Percentiles rank a stretch among this genome's conserved stretches.
phyloP scores from a whole-genome alignment of 176 grass and related monocot genomes.

The Cenchrus americanus region DNA sequence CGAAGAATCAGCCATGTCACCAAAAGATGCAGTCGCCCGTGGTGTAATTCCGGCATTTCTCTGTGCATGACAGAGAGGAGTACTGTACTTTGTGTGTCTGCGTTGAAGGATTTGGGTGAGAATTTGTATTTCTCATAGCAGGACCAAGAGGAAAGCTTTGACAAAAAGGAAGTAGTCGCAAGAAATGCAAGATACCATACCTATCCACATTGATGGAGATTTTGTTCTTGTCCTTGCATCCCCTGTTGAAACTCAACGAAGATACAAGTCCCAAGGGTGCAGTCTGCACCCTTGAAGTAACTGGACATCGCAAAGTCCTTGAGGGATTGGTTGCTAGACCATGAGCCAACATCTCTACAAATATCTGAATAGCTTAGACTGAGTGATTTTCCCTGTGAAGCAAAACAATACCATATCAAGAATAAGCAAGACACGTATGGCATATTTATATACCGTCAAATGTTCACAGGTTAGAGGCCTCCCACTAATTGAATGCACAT shows the following conservation, averaged over 20 bases:
- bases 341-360: constrained; percentile 62
- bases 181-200: constrained; percentile 34
- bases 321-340: constrained; percentile 56
- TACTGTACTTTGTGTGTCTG: constrained; percentile 42
- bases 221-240: constrained; percentile 43
- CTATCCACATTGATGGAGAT: constrained; percentile 49
- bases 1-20: constrained; percentile 55
- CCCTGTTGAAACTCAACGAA: constrained; percentile 44
- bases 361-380: constrained; percentile 16
- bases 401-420: constrained; percentile 20
- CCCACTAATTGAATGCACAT: background rate
- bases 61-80: constrained; percentile 23
- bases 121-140: constrained; percentile 19
- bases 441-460: background rate
- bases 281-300: constrained; percentile 35
- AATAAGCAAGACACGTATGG: constrained; percentile 5
- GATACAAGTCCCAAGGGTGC: constrained; percentile 50
- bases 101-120: constrained; percentile 1
- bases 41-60: constrained; percentile 46
- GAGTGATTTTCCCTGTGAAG: background rate
- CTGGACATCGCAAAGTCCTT: constrained; percentile 41
- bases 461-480: background rate
- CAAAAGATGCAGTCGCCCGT: constrained; percentile 58
- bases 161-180: background rate
- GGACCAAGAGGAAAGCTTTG: constrained; percentile 22